Percentiles rank a stretch among this genome's conserved stretches.
These are phyloP conservation scores for Chrysochromulina tobinii DNA, from an alignment of 78 protist species.

Conservation along the genomic window DNA sequence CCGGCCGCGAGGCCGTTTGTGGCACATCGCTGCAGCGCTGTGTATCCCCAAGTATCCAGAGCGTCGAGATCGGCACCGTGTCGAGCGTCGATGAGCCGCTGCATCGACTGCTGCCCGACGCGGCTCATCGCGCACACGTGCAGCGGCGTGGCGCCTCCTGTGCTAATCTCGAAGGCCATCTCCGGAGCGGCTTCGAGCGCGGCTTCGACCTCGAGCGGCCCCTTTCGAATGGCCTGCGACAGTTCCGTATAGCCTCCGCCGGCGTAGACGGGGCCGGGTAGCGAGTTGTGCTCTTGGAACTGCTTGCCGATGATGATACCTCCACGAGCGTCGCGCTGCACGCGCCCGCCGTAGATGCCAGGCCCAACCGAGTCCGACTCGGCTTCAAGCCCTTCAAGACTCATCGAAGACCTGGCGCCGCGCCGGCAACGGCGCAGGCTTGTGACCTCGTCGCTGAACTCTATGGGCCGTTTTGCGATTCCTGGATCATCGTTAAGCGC, in stretches of 20 bases:
- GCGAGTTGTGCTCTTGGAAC: slow-evolving; percentile 38
- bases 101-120: not conserved
- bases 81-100: not conserved
- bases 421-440: too few relatives aligned
- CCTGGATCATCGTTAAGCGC: too few relatives aligned
- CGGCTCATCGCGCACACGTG: slow-evolving; percentile 42
- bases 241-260: slow-evolving; percentile 41
- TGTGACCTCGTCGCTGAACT: too few relatives aligned
- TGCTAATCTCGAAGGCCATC: slow-evolving; percentile 19
- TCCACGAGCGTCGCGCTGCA: slow-evolving; percentile 19
- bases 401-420: too few relatives aligned
- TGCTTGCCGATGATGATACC: slow-evolving; percentile 21
- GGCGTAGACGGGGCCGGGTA: slow-evolving; percentile 47
- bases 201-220: not conserved
- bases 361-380: not conserved
- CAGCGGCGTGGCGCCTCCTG: slow-evolving; percentile 47
- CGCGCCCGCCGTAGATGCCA: slow-evolving; percentile 36
- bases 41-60: not conserved
- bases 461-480: too few relatives aligned
- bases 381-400: not conserved
- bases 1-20: not conserved
- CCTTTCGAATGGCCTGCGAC: not conserved
- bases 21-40: not conserved
- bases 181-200: not conserved
- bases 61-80: not conserved